Conservation (phyloP, 768 basidiomycete genomes). For the Lentinula raphanica region DNA sequence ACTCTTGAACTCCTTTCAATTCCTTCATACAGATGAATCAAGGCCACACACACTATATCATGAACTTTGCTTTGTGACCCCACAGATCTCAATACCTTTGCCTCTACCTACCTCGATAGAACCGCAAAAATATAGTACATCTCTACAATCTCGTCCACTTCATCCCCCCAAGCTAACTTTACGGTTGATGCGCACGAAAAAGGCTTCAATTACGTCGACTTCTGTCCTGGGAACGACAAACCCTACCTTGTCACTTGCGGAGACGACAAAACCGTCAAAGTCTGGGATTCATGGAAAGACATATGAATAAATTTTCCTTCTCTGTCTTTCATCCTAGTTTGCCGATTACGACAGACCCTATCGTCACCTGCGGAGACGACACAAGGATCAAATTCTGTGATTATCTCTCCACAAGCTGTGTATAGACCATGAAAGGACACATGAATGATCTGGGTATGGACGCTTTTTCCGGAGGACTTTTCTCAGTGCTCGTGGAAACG, state of each 20-base stretch:
- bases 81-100: constrained; percentile 96
- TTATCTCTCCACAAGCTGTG: too few relatives aligned
- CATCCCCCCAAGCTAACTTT: constrained; percentile 81
- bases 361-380: too few relatives aligned
- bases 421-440: constrained; percentile 74
- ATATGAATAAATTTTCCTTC: constrained; percentile 97
- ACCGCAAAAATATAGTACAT: constrained; percentile 99
- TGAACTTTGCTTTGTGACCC: constrained; percentile 97
- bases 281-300: constrained; percentile 99
- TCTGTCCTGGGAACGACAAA: constrained; percentile 95
- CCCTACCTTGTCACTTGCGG: constrained; percentile 96
- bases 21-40: constrained; percentile 67
- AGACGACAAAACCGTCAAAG: constrained; percentile 95
- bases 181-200: constrained; percentile 98
- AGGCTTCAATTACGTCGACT: constrained; percentile 98
- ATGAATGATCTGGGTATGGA: constrained; percentile 82
- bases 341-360: too few relatives aligned
- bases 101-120: constrained; percentile 93
- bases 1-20: constrained; percentile 8
- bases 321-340: constrained; percentile 95
- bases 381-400: too few relatives aligned
- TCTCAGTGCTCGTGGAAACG: constrained; percentile 77
- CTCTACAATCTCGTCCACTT: constrained; percentile 17
- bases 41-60: constrained; percentile 98
- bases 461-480: constrained; percentile 82